phyloP scores from a whole-genome alignment of 1,284 basidiomycete species.

The Austroboletus niveus region DNA sequence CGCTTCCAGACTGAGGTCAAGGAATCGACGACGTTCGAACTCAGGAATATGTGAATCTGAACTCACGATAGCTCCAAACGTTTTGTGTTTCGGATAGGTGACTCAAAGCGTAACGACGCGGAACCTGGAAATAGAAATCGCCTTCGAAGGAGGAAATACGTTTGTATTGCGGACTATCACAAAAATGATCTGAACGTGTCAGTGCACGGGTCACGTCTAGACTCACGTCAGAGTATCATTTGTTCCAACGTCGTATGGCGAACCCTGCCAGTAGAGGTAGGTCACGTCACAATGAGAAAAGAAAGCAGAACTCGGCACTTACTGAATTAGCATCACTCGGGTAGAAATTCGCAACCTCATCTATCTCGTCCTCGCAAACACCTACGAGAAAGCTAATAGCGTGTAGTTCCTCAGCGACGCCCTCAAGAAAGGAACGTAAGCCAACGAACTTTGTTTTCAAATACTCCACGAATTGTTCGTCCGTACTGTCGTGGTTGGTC shows the following conservation, averaged over 20 bases:
- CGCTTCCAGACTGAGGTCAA: slow-evolving; percentile 10
- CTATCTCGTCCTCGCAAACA: not conserved
- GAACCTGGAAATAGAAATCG: slow-evolving; percentile 29
- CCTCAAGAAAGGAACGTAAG: not conserved
- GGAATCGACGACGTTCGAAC: not conserved
- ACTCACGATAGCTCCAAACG: slow-evolving; percentile 32
- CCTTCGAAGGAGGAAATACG: slow-evolving; percentile 29
- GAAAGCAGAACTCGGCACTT: not conserved
- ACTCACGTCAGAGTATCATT: slow-evolving; percentile 12
- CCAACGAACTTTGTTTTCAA: slow-evolving; percentile 6
- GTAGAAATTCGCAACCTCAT: slow-evolving; percentile 9
- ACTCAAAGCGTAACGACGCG: slow-evolving; percentile 22
- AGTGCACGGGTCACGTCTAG: too few relatives aligned
- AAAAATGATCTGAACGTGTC: not conserved
- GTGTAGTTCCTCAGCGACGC: not conserved
- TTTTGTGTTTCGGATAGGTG: slow-evolving; percentile 22
- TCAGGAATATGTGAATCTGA: not conserved
- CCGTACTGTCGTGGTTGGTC: slow-evolving; percentile 8
- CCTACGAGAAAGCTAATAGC: slow-evolving; percentile 4
- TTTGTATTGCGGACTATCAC: slow-evolving; percentile 25
- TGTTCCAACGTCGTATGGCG: slow-evolving; percentile 9
- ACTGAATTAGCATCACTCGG: slow-evolving; percentile 16
- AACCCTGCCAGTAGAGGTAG: slow-evolving; percentile 3
- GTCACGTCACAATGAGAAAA: not conserved
- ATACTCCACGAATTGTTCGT: slow-evolving; percentile 16